Base-by-base conservation (phyloP, 208 protist species). In the Borovskyia barvae region DNA sequence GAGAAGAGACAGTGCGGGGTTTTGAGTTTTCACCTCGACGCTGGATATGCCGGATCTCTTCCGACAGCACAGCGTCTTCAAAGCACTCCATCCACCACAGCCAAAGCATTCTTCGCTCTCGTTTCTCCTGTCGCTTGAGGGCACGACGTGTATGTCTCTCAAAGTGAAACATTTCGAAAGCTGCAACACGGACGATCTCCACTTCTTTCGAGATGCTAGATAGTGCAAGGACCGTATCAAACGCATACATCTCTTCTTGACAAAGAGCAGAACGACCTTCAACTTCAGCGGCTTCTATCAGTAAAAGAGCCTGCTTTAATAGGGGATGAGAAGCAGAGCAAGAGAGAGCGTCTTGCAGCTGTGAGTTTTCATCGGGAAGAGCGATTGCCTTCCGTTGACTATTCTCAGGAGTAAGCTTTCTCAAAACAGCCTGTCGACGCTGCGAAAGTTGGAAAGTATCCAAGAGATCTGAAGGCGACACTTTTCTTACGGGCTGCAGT, bases 121-220 rank as follows among this genome's bases (percentile, higher is more conserved):
- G 73, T 25, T 41, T 35, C 45, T 91, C 77, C 37, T 91, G 80
- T 1, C 67, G 54, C 48, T 25, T 29, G 40, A 91, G 43, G n/a
- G 72, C 48, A 6, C 60, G 60, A 9, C 84, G 69, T 9, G 60
- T 58, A 40, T 67, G 57, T 2, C 40, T 40, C 46, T 91, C 59
- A 6, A 87, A 53, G 25, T 32, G 22, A 37, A 91, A 78, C 42
- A 87, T 50, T 37, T 82, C 60, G 53, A 86, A 77, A 1, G 71
- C 74, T 14, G 84, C 75, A 22, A 66, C 39, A 36, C 75, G 71
- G 48, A 84, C 60, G 11, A 22, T 20, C 36, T 83, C 77, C 37
- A 80, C 53, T 28, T 73, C 71, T 37, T 72, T 40, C 32, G 63
- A 51, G 20, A 73, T 60, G 30, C 60, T 55, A 50, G 83, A 69